Percentiles rank a stretch among this genome's conserved stretches.
Conservation (phyloP, 805 yeast genomes). For the Saccharomycopsis fodiens region DNA sequence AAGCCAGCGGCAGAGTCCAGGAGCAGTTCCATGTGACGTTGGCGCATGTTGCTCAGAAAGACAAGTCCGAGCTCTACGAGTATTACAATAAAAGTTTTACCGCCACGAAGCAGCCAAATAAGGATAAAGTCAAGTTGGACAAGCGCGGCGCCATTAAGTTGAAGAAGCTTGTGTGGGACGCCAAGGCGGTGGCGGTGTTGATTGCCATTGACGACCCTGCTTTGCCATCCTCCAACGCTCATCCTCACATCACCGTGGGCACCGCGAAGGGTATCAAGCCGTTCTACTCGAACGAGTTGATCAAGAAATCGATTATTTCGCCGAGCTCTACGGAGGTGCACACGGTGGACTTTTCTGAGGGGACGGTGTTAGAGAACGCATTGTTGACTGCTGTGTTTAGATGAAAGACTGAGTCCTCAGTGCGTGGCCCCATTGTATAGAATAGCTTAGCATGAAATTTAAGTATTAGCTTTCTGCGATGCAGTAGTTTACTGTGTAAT, state of each 20-base stretch:
- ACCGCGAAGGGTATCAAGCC: constrained; percentile 42
- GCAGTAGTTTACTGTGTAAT: too few species aligned
- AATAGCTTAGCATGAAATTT: too few species aligned
- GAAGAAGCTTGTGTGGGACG: constrained; percentile 41
- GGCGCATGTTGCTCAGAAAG: constrained; percentile 36
- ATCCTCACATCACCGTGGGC: constrained; percentile 72
- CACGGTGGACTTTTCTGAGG: background rate
- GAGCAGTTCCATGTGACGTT: constrained; percentile 60
- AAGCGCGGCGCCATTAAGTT: constrained; percentile 29
- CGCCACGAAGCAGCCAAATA: background rate
- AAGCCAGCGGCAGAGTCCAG: constrained; percentile 35
- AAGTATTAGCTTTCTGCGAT: too few species aligned
- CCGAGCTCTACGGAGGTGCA: background rate
- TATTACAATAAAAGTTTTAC: background rate
- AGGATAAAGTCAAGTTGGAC: background rate
- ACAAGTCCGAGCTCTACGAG: constrained; percentile 1
- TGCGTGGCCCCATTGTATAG: too few species aligned
- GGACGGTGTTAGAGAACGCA: background rate
- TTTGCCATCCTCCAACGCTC: constrained; percentile 33
- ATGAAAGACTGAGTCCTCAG: too few species aligned
- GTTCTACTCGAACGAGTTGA: constrained; percentile 41
- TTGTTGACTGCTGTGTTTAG: background rate
- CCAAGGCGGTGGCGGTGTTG: constrained; percentile 44
- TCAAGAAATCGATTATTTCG: constrained; percentile 18
- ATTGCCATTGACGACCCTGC: constrained; percentile 31